Conservation (phyloP, 2,329 filamentous ascomycete species). For the Trichoderma sp. region DNA sequence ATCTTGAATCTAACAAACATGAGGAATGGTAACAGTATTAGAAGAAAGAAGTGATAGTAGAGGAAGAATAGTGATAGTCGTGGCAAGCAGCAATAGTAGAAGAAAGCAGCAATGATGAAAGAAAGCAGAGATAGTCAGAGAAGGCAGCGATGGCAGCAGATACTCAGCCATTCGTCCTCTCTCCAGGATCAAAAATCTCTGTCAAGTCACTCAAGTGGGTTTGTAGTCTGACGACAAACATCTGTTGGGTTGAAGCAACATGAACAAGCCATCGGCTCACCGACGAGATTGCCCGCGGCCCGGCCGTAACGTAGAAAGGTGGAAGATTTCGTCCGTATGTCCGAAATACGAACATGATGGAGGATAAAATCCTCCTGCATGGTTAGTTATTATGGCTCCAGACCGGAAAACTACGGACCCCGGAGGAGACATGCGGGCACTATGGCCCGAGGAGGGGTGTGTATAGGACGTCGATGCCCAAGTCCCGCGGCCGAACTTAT, state of each 20-base stretch:
- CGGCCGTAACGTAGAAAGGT: neutral
- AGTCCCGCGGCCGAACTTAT: neutral
- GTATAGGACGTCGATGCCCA: neutral
- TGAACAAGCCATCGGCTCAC: neutral
- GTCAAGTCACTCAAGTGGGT: neutral
- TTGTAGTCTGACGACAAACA: neutral
- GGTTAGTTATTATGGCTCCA: neutral
- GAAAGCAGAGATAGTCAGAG: neutral
- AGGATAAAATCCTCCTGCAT: neutral
- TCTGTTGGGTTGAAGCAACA: neutral
- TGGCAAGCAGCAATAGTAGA: neutral
- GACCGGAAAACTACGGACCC: neutral
- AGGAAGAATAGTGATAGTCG: neutral
- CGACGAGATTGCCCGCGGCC: neutral
- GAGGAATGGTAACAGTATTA: neutral
- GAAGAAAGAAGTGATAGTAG: neutral
- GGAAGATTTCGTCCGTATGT: neutral
- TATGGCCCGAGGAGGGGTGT: neutral
- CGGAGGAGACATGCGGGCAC: neutral
- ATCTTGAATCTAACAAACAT: neutral
- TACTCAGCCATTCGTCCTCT: neutral
- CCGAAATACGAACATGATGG: neutral
- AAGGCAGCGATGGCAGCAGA: neutral
- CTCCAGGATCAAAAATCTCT: neutral
- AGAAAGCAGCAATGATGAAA: neutral